phyloP scores from a whole-genome alignment of 2,329 filamentous ascomycete species.

The Leptographium lundbergii region DNA sequence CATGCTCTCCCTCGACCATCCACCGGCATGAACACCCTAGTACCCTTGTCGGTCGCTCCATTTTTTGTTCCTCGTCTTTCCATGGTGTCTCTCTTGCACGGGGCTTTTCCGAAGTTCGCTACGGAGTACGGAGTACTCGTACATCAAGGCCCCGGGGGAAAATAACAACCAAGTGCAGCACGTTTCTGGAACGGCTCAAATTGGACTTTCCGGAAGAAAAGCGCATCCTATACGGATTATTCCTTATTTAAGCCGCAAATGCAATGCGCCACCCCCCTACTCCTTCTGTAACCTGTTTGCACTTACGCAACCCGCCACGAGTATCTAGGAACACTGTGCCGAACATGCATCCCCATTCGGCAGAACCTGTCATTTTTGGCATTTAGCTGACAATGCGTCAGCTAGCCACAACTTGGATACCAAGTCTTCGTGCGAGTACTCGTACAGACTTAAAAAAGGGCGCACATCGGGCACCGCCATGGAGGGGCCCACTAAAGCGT shows the following conservation, averaged over 20 bases:
- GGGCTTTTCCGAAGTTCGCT: background rate
- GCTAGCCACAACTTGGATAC: background rate
- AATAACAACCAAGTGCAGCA: background rate
- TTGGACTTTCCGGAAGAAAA: background rate
- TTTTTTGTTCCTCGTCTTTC: background rate
- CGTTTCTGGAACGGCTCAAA: background rate
- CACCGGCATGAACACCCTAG: background rate
- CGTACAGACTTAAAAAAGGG: background rate
- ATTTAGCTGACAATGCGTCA: background rate
- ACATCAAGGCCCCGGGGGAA: background rate
- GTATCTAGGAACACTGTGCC: no score
- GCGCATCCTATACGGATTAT: background rate
- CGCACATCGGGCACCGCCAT: background rate
- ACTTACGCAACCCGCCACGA: no score
- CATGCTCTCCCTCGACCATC: background rate
- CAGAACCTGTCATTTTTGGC: no score
- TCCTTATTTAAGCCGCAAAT: background rate
- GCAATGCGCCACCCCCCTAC: no score
- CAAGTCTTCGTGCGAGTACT: no score
- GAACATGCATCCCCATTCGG: no score
- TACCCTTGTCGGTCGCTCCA: background rate
- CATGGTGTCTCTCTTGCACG: background rate
- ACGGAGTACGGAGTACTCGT: no score
- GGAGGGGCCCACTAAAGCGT: background rate
- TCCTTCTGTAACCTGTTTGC: no score